A percentile compares a stretch with the other conserved stretches of the same genome.
phyloP scores from a whole-genome alignment of 2,329 filamentous ascomycete genomes.

The Trichoderma polysporum region DNA sequence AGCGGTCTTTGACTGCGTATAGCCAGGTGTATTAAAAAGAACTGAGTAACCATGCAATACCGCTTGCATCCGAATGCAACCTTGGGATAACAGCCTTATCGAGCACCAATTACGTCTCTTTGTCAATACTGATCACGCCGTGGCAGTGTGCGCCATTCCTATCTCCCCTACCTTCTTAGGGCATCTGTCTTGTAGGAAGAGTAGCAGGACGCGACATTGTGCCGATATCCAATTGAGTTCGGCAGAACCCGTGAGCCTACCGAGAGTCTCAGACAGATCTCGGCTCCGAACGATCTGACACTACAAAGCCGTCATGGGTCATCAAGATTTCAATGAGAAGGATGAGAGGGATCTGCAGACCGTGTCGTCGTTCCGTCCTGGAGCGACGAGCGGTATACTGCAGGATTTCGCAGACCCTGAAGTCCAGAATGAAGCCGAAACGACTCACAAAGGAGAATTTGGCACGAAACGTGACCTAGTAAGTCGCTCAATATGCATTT shows the following conservation, averaged over 20 bases:
- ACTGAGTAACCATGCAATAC: neutral
- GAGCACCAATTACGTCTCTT: neutral
- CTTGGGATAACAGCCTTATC: neutral
- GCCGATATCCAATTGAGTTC: neutral
- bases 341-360: conserved; percentile 4
- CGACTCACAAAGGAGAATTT: conserved; percentile 22
- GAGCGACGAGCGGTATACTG: neutral
- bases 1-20: neutral
- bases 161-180: neutral
- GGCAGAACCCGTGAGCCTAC: neutral
- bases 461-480: conserved; percentile 23
- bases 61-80: conserved; percentile 6
- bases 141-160: neutral
- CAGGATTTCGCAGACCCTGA: conserved; percentile 14
- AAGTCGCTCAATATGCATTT: neutral
- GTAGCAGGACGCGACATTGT: neutral
- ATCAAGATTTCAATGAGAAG: conserved; percentile 9
- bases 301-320: neutral
- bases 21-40: conserved; percentile 1
- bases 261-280: neutral
- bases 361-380: conserved; percentile 14
- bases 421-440: conserved; percentile 19
- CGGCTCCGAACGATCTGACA: neutral
- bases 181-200: neutral
- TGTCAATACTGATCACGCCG: neutral